phyloP scores from a whole-genome alignment of 129 eudicot species.

The Logfia minima region DNA sequence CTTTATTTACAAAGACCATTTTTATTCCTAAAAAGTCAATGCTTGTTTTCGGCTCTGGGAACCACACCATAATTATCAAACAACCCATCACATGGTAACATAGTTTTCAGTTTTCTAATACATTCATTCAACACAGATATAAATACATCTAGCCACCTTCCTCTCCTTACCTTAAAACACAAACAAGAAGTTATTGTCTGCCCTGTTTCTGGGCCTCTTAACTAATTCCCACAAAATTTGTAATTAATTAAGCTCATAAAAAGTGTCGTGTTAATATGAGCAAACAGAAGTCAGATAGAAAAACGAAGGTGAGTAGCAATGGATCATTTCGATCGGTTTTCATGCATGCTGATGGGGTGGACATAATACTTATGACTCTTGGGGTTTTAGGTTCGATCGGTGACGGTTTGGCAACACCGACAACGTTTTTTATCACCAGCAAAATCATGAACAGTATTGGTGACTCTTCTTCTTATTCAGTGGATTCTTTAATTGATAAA shows the following conservation, averaged over 20 bases:
- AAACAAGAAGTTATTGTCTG: background rate
- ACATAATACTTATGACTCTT: conserved; percentile 55
- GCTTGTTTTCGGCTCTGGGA: background rate
- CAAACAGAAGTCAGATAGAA: conserved; percentile 11
- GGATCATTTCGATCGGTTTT: conserved; percentile 67
- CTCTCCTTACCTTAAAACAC: conserved; percentile 13
- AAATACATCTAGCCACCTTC: conserved; percentile 24
- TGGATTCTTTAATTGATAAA: conserved; percentile 32
- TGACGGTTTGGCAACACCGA: conserved; percentile 76
- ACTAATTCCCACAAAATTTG: background rate
- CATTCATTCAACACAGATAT: conserved; percentile 11
- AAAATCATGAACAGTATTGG: conserved; percentile 83
- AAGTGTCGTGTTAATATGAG: conserved; percentile 17
- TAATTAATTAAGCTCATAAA: background rate
- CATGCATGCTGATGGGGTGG: conserved; percentile 79
- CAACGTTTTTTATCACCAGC: conserved; percentile 59
- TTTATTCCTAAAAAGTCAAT: conserved; percentile 5
- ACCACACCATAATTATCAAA: conserved; percentile 22
- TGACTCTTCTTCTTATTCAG: conserved; percentile 16
- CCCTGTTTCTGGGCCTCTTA: background rate
- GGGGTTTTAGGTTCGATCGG: conserved; percentile 77
- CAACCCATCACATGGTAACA: conserved; percentile 21
- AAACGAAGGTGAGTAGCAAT: conserved; percentile 17
- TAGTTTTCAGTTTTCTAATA: background rate
- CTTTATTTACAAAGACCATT: conserved; percentile 9